These are phyloP conservation scores for Royoungia palumana DNA, from an alignment of 768 basidiomycete species.

Conservation along the genomic window DNA sequence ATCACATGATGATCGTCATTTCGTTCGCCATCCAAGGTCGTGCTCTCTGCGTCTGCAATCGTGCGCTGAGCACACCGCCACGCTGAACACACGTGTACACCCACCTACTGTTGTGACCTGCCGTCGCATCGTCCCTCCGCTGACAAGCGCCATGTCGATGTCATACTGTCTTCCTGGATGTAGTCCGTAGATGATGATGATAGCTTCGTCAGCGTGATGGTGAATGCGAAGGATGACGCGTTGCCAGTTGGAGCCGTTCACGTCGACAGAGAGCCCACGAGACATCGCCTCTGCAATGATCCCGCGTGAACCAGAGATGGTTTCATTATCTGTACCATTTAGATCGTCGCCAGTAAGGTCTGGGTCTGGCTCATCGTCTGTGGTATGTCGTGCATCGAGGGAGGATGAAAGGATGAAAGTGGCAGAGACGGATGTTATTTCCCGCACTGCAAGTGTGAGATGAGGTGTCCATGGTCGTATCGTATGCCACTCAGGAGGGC, in stretches of 20 bases:
- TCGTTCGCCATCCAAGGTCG: constrained; percentile 20
- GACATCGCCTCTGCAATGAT: constrained; percentile 66
- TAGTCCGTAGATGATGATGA: constrained; percentile 88
- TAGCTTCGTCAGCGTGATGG: constrained; percentile 79
- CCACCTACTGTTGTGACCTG: constrained; percentile 68
- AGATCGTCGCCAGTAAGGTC: constrained; percentile 33
- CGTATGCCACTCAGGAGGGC: constrained; percentile 53
- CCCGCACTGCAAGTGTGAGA: constrained; percentile 66
- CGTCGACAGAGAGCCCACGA: constrained; percentile 73
- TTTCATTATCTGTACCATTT: constrained; percentile 34
- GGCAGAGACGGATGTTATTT: constrained; percentile 76
- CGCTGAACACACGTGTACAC: constrained; percentile 19
- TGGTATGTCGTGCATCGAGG: constrained; percentile 30
- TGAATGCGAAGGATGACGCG: constrained; percentile 76
- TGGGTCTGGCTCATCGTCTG: constrained; percentile 24
- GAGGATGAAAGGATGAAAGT: constrained; percentile 71
- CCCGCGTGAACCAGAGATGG: constrained; percentile 33
- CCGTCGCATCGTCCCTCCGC: constrained; percentile 55
- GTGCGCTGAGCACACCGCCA: constrained; percentile 4
- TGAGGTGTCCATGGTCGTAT: constrained; percentile 76
- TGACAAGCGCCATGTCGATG: constrained; percentile 75
- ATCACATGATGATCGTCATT: constrained; percentile 15
- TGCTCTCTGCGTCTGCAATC: constrained; percentile 20
- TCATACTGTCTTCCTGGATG: constrained; percentile 90
- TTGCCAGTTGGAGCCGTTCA: constrained; percentile 78